phyloP scores from a whole-genome alignment of 1,284 basidiomycete genomes.

The Leccinum subrobustum region DNA sequence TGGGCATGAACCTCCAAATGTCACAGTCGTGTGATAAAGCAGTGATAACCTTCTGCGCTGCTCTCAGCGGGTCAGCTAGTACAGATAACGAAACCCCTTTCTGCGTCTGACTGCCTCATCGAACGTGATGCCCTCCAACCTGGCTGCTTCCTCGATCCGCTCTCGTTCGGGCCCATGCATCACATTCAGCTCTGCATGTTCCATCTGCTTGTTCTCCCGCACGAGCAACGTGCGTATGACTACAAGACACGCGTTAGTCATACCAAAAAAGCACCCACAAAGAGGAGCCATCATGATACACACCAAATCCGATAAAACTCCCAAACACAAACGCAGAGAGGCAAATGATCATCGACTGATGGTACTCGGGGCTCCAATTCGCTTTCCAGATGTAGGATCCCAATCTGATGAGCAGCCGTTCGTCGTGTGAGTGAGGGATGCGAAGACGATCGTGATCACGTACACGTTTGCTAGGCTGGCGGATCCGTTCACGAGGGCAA shows the following conservation, averaged over 20 bases:
- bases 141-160: conserved; percentile 22
- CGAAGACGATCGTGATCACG: conserved; percentile 12
- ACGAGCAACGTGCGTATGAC: conserved; percentile 30
- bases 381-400: conserved; percentile 28
- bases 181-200: not conserved
- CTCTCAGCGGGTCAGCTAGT: not conserved
- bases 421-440: not conserved
- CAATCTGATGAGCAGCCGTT: not conserved
- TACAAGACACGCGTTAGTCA: conserved; percentile 15
- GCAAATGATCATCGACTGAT: conserved; percentile 48
- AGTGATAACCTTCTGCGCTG: not conserved
- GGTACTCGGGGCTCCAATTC: conserved; percentile 48
- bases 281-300: not conserved
- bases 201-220: not conserved
- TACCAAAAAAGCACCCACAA: no score
- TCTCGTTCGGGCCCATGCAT: not conserved
- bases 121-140: conserved; percentile 28
- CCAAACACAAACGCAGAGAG: conserved; percentile 40
- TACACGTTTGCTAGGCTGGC: conserved; percentile 32
- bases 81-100: not conserved
- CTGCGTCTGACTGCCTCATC: not conserved
- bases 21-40: no score
- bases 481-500: conserved; percentile 34
- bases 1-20: no score
- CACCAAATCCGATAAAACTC: not conserved